Evolutionary conservation across 371 early-diverging fungal genomes (phyloP).

Genomic region (Smittium mucronatum): DNA sequence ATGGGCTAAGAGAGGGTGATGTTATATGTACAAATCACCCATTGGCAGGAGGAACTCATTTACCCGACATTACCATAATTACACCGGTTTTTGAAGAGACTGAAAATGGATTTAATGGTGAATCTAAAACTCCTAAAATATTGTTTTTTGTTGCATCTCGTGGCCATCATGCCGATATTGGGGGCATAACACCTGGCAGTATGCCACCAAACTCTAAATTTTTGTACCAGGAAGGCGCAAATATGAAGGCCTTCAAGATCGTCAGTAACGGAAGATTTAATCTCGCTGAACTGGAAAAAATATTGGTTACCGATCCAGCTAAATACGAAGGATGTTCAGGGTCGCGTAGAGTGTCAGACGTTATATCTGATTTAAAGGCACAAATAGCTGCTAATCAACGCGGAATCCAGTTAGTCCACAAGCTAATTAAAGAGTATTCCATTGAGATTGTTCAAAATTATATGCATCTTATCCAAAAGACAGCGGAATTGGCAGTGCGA

Average conservation of each 20-base stretch:
- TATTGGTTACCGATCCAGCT: conserved; percentile 67
- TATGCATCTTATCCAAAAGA: conserved; percentile 72
- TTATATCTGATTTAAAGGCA: conserved; percentile 85
- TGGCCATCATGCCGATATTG: conserved; percentile 96
- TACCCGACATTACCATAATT: conserved; percentile 91
- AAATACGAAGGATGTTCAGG: conserved; percentile 76
- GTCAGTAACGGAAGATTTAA: conserved; percentile 71
- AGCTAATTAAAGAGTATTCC: conserved; percentile 69
- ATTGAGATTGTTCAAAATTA: conserved; percentile 83
- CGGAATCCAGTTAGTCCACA: conserved; percentile 71
- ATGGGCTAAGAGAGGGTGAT: conserved; percentile 55
- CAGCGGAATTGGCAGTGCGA: conserved; percentile 79
- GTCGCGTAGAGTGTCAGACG: conserved; percentile 71
- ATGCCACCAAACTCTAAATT: conserved; percentile 71
- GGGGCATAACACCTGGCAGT: conserved; percentile 63
- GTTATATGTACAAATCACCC: conserved; percentile 94
- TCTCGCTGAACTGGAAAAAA: conserved; percentile 50
- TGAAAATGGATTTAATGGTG: neutral
- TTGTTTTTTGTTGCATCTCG: conserved; percentile 91
- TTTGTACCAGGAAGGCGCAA: conserved; percentile 88
- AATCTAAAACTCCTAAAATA: conserved; percentile 30
- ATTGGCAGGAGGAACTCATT: conserved; percentile 87
- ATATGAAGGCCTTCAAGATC: conserved; percentile 75
- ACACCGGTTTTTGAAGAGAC: conserved; percentile 85
- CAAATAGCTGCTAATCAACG: conserved; percentile 93